These are phyloP conservation scores for Leccinum subgranulosum DNA, from an alignment of 768 basidiomycete genomes.

Conservation along the genomic window DNA sequence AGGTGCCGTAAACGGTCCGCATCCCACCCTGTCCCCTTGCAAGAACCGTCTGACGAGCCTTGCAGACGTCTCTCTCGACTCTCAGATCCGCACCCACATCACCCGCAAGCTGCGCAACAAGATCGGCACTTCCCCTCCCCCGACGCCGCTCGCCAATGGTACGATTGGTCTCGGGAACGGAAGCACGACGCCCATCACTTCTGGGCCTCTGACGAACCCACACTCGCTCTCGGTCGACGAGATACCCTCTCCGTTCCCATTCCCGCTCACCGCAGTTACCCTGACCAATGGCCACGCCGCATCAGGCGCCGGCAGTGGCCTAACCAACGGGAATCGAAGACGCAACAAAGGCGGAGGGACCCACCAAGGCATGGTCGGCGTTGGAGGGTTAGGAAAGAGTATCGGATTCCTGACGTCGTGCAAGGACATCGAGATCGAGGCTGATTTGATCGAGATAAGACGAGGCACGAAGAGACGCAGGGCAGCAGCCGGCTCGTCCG, in stretches of 20 bases:
- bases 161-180: conserved; percentile 36
- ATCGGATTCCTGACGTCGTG: conserved; percentile 49
- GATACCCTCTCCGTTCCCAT: conserved; percentile 80
- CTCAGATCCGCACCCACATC: conserved; percentile 54
- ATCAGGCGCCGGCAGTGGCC: conserved; percentile 35
- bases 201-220: conserved; percentile 12
- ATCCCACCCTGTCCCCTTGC: background rate
- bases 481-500: conserved; percentile 30
- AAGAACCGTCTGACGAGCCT: conserved; percentile 1
- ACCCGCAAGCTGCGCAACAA: conserved; percentile 86
- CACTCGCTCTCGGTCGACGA: conserved; percentile 86
- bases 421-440: conserved; percentile 72
- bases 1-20: conserved; percentile 62
- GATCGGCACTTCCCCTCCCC: conserved; percentile 72
- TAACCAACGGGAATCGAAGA: conserved; percentile 38
- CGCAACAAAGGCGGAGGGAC: conserved; percentile 52
- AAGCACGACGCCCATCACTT: conserved; percentile 55
- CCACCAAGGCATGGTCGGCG: conserved; percentile 50
- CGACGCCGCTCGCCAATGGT: conserved; percentile 56
- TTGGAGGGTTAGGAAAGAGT: conserved; percentile 76
- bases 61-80: conserved; percentile 69
- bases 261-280: conserved; percentile 61
- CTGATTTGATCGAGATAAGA: conserved; percentile 75
- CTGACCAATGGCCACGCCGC: conserved; percentile 34
- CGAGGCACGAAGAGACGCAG: conserved; percentile 62